A percentile compares a stretch with the other conserved stretches of the same genome.
Conservation (phyloP, 768 basidiomycete genomes). For the Phylloporus sp. region DNA sequence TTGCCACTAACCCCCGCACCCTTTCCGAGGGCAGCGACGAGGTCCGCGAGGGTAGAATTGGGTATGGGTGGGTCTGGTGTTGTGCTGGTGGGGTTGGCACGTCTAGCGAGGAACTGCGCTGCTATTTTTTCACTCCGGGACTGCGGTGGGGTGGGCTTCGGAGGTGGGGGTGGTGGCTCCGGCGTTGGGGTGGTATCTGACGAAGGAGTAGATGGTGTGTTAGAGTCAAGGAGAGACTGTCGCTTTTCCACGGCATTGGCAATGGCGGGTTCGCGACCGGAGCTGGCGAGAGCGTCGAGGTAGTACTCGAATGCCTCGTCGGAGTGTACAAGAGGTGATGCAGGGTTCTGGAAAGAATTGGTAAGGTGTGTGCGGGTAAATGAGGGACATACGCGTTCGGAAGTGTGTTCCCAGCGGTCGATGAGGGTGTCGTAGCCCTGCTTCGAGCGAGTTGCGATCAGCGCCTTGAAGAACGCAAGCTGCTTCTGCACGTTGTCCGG, state of each 20-base stretch:
- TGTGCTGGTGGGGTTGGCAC: slow-evolving; percentile 9
- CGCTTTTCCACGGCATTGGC: slow-evolving; percentile 64
- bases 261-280: slow-evolving; percentile 54
- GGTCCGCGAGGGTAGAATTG: slow-evolving; percentile 39
- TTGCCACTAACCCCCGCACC: slow-evolving; percentile 44
- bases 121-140: slow-evolving; percentile 44
- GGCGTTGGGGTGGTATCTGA: slow-evolving; percentile 18
- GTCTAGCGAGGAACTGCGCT: slow-evolving; percentile 35
- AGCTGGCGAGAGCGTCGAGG: slow-evolving; percentile 59
- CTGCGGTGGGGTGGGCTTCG: slow-evolving; percentile 6
- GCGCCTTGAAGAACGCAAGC: slow-evolving; percentile 62
- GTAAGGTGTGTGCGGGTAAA: background rate
- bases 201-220: slow-evolving; percentile 1
- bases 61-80: slow-evolving; percentile 13
- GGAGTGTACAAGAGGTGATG: slow-evolving; percentile 66
- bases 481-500: slow-evolving; percentile 70
- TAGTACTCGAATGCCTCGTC: slow-evolving; percentile 76
- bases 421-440: slow-evolving; percentile 71
- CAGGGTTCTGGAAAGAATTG: slow-evolving; percentile 48
- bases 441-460: slow-evolving; percentile 60
- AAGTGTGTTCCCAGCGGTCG: slow-evolving; percentile 78
- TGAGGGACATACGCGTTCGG: slow-evolving; percentile 65
- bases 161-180: slow-evolving; percentile 9
- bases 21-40: slow-evolving; percentile 38
- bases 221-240: slow-evolving; percentile 54